Base-by-base conservation (phyloP, 192 early-diverging fungal species). In the Gamsiella multidivaricata region DNA sequence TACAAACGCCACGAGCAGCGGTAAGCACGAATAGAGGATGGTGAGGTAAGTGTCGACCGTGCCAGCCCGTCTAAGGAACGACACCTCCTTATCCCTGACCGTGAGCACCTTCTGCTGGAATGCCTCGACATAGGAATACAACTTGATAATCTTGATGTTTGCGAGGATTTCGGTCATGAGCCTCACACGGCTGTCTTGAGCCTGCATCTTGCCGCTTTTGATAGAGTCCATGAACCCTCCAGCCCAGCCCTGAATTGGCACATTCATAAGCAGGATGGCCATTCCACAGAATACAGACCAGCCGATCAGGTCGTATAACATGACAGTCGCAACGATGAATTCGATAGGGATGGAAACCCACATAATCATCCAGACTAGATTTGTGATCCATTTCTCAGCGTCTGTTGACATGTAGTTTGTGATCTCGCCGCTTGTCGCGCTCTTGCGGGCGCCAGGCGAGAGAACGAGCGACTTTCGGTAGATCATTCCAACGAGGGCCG, bases 381-480 rank as follows among this genome's bases (percentile, higher is more conserved):
- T 47, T 5, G 68, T 64, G 50, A 81, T 56, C 60, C 81, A 61
- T 52, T 83, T 86, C 47, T 65, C 51, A 3, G 75, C 42, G 57
- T 95, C 94, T 0, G 86, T 82, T 1, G 89, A 83, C 76, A 92
- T 90, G 62, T 92, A 70, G 67, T 91, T 93, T 10, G 91, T 83
- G 47, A 93, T 86, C 46, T 85, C 89, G 29, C 91, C 91, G 25
- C 83, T 64, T 34, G 80, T 55, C 22, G 73, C 55, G 10, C 66
- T 69, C 2, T 75, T 55, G 3, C 80, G 55, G 0, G 76, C 74
- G 9, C 65, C 53, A 42, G 88, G 91, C 10, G 92, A 93, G 17
- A 97, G 86, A 3, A 80, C 45, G 49, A 97, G 76, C 14, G 91
- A 80, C 80, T 96, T 97, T 22, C 82, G 82, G 70, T 95, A 97